Evolutionary conservation across 306 rosid species (phyloP).

Genomic region (Alnus rubra): DNA sequence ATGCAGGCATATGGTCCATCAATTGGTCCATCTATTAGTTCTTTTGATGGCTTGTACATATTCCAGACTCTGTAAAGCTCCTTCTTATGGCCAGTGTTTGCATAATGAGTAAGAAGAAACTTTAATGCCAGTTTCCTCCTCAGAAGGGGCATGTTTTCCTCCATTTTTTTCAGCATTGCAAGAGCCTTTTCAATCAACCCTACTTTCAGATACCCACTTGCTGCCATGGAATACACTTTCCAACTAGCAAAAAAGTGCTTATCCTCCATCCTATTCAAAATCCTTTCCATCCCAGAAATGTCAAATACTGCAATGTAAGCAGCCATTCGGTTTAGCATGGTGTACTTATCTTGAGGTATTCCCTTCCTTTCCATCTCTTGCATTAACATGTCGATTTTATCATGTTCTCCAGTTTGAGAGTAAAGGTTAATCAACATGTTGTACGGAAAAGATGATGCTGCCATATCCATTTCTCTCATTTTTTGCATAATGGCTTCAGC

Average conservation of each 20-base stretch:
- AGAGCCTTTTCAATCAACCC: conserved; percentile 43
- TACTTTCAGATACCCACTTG: conserved; percentile 56
- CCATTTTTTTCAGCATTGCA: conserved; percentile 46
- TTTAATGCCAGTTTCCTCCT: too few species aligned
- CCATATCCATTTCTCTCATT: conserved; percentile 15
- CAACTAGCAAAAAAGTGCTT: conserved; percentile 26
- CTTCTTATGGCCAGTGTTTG: too few species aligned
- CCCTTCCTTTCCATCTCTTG: conserved; percentile 61
- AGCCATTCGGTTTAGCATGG: background rate
- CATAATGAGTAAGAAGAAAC: too few species aligned
- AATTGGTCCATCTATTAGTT: background rate
- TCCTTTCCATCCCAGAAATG: too few species aligned
- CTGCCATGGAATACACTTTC: conserved; percentile 21
- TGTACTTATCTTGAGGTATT: conserved; percentile 4
- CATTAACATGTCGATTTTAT: conserved; percentile 29
- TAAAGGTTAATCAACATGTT: too few species aligned
- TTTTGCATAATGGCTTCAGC: conserved; percentile 38
- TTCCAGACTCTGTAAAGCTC: conserved; percentile 35
- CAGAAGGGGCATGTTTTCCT: conserved; percentile 30
- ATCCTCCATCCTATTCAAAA: conserved; percentile 41
- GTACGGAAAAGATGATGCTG: too few species aligned
- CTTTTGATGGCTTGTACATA: conserved; percentile 17
- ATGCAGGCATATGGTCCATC: conserved; percentile 2
- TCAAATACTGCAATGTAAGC: conserved; percentile 20
- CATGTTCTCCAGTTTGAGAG: too few species aligned